Conservation (phyloP, 2,329 filamentous ascomycete species). For the Fusarium sp. region DNA sequence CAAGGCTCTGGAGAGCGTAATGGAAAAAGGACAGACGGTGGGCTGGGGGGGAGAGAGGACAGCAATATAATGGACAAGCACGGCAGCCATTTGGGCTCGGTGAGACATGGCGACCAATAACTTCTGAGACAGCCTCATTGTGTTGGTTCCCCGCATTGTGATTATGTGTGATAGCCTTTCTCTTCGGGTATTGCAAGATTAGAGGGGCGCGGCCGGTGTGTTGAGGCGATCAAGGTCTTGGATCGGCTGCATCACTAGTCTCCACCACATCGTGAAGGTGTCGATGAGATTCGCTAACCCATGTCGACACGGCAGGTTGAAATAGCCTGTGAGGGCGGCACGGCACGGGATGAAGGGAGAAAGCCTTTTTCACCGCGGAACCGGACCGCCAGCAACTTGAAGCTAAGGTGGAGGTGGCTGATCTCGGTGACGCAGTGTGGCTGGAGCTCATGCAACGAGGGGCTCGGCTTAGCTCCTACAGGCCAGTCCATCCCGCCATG, state of each 20-base stretch:
- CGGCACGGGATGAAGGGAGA: neutral
- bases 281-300: neutral
- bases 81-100: neutral
- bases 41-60: neutral
- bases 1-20: neutral
- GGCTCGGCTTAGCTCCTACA: slow-evolving; percentile 18
- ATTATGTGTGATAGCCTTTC: neutral
- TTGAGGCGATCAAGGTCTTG: neutral
- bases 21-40: neutral
- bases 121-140: neutral
- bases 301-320: neutral
- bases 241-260: neutral
- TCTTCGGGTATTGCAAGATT: neutral
- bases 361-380: neutral
- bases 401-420: slow-evolving; percentile 37
- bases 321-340: neutral
- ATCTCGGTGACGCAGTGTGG: slow-evolving; percentile 42
- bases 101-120: neutral
- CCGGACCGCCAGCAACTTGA: neutral
- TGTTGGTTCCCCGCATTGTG: neutral
- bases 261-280: neutral
- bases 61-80: neutral
- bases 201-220: neutral
- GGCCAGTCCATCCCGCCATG: neutral
- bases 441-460: slow-evolving; percentile 30